phyloP scores from a whole-genome alignment of 257 asterid species.

The Thymus quinquecostatus region DNA sequence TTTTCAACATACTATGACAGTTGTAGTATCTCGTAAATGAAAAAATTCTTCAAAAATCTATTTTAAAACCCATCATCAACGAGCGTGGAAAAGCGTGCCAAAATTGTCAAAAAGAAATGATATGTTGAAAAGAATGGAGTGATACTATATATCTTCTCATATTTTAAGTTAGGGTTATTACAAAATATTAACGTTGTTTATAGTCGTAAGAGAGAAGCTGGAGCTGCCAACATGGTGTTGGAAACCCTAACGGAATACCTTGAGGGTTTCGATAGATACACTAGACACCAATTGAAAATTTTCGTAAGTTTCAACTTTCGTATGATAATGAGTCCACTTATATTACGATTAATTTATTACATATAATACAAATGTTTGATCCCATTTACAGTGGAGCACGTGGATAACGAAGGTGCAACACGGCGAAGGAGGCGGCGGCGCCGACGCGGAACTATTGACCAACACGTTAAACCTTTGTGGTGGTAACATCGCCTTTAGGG shows the following conservation, averaged over 20 bases:
- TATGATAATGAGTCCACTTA: no score
- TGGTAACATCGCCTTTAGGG: conserved; percentile 26
- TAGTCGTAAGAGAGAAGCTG: not conserved
- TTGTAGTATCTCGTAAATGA: no score
- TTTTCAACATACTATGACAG: no score
- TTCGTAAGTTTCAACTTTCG: conserved; percentile 31
- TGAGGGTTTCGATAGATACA: conserved; percentile 32
- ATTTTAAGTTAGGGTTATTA: not conserved
- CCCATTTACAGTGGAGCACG: conserved; percentile 40
- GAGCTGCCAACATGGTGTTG: not conserved
- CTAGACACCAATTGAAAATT: conserved; percentile 24
- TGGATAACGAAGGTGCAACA: conserved; percentile 43
- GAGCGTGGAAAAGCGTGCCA: no score
- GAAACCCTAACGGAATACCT: conserved; percentile 31
- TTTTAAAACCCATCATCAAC: no score
- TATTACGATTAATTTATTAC: no score
- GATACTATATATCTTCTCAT: no score
- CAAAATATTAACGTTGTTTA: no score
- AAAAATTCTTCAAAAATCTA: no score
- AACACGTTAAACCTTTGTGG: conserved; percentile 45
- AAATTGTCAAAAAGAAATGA: no score
- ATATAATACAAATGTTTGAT: no score
- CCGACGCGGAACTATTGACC: conserved; percentile 45
- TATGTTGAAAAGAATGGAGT: no score
- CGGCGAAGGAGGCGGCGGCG: conserved; percentile 24